Evolutionary conservation across 75 land plant genomes (phyloP), one percentile per base, ranked within the genome.

Genomic region (Picea sitchensis): DNA sequence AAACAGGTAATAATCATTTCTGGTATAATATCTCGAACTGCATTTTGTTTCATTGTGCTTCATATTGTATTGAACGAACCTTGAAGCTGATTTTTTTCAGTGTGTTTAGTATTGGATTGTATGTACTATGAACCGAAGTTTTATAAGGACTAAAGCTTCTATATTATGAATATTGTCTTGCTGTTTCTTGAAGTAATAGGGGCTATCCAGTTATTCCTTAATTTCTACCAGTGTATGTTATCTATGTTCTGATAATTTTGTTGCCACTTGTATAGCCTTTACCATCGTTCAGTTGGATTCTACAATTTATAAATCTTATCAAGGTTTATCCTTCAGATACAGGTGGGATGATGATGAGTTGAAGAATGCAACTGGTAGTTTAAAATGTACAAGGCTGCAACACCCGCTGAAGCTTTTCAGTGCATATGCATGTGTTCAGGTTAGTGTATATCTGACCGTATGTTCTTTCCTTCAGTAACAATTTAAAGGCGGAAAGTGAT

Each of bases 391-490:
- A 7, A 47, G 77, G 31, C 57, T 78, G 30, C 51, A 80, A 47
- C 82, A 88, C 64, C 83, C 83, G 1, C 61, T 88, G 58, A 82
- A 85, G 59, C 87, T 88, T n/a, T 63, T 44, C 14, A 88, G 90
- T 79, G 78, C 87, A n/a, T 88, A 88, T 69, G 77, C 87, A 26
- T 73, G 61, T 36, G 68, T 88, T 23, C 73, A 80, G 81, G 90
- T 88, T 62, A 31, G 30, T 26, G 6, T 67, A 12, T 76, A 38
- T 26, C 18, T 23, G 51, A 71, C 14, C 47, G 5, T 34, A 9
- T 23, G 15, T 13, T 3, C 11, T 17, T 8, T 51, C 4, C 14
- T 18, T 23, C 36, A 34, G 4, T 59, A 34, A 21, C 34, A 15
- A 54, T 76, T 41, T 77, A 15, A 11, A 14, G n/a, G 51, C 14